Conservation (phyloP, 495 filamentous ascomycete genomes). For the Barbatosphaeria neglecta region DNA sequence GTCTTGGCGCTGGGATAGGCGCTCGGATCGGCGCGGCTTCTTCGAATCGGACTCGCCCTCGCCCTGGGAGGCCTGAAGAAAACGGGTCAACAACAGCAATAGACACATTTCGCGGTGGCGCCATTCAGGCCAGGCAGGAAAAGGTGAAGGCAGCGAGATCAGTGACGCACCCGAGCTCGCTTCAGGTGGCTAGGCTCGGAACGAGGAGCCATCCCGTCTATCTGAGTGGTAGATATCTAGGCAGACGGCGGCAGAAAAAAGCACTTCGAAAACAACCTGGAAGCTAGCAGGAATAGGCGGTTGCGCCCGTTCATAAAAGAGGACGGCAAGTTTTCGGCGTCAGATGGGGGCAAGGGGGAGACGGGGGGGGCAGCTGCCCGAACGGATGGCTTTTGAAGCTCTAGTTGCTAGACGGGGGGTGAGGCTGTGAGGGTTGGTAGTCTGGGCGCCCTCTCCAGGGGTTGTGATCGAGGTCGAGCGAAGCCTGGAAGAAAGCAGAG, state of each 20-base stretch:
- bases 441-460: not conserved
- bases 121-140: slow-evolving; percentile 10
- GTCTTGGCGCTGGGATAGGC: slow-evolving; percentile 37
- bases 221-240: slow-evolving; percentile 1
- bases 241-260: not conserved
- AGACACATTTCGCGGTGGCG: slow-evolving; percentile 3
- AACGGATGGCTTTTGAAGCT: no score
- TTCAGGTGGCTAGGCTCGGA: slow-evolving; percentile 45
- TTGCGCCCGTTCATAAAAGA: no score
- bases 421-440: not conserved
- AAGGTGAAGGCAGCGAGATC: slow-evolving; percentile 8
- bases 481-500: not conserved
- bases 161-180: slow-evolving; percentile 31
- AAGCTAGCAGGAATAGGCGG: not conserved
- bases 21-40: slow-evolving; percentile 55
- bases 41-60: slow-evolving; percentile 40
- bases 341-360: no score
- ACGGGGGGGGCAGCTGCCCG: no score
- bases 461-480: not conserved
- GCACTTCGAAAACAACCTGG: not conserved
- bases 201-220: slow-evolving; percentile 36
- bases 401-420: no score
- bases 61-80: slow-evolving; percentile 30
- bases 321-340: no score
- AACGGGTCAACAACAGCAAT: slow-evolving; percentile 21